Evolutionary conservation across 73 alveolate genomes (phyloP).

Genomic region (Tetrahymena borealis): DNA sequence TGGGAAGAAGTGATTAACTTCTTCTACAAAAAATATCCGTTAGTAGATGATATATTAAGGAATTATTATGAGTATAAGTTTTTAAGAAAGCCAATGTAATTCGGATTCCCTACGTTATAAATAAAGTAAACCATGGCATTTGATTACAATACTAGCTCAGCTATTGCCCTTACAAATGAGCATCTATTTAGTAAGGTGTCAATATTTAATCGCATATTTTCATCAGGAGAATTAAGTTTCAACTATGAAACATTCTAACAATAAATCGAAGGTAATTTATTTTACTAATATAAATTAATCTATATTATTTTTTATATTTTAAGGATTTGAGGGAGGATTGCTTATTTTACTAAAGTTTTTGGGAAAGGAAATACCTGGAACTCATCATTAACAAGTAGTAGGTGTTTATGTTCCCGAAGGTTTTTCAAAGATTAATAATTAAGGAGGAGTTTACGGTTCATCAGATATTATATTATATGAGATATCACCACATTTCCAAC

Average conservation of each 20-base stretch:
- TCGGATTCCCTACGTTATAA: neutral
- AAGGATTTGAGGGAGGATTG: neutral
- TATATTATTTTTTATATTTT: neutral
- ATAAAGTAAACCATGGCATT: neutral
- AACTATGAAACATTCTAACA: neutral
- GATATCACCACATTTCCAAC: neutral
- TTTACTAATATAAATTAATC: neutral
- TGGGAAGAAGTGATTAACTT: neutral
- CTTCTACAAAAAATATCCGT: neutral
- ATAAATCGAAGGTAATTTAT: neutral
- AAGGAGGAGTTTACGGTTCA: neutral
- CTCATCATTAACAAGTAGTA: neutral
- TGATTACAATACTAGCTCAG: neutral
- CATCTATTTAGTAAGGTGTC: neutral
- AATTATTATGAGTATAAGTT: neutral
- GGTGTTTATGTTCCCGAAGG: neutral
- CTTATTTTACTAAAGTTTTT: neutral
- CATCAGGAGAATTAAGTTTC: neutral
- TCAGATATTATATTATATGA: neutral
- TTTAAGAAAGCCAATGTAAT: neutral
- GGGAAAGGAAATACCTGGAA: neutral
- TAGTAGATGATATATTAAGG: neutral
- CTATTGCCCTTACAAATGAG: neutral
- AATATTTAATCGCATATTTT: neutral
- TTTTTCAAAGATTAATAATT: neutral